Evolutionary conservation across 1,284 basidiomycete genomes (phyloP).

Genomic region (Ustilago trichophora): DNA sequence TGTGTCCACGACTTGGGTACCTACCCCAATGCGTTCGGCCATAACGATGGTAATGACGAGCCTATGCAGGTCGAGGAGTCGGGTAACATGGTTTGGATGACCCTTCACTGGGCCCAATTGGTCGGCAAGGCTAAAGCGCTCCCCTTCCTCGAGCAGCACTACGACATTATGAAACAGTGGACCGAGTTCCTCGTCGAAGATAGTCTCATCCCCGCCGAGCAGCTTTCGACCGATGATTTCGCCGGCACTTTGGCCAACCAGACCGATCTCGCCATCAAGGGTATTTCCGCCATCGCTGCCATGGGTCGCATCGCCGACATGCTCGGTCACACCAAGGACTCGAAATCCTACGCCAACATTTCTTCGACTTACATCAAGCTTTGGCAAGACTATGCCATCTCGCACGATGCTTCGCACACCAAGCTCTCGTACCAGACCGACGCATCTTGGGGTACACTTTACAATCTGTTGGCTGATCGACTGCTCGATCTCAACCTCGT

Average conservation of each 20-base stretch:
- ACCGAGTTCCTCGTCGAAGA: conserved; percentile 76
- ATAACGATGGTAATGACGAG: conserved; percentile 66
- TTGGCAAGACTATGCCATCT: conserved; percentile 53
- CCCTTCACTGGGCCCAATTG: conserved; percentile 75
- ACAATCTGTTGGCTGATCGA: conserved; percentile 64
- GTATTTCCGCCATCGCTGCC: conserved; percentile 74
- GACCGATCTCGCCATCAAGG: conserved; percentile 81
- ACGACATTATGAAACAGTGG: conserved; percentile 75
- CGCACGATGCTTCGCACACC: conserved; percentile 60
- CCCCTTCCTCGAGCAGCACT: conserved; percentile 70
- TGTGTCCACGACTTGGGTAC: conserved; percentile 64
- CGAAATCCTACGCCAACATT: conserved; percentile 53
- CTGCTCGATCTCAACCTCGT: conserved; percentile 64
- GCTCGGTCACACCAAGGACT: conserved; percentile 48
- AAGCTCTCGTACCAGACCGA: conserved; percentile 67
- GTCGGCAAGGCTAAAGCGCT: conserved; percentile 71
- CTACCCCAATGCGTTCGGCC: conserved; percentile 63
- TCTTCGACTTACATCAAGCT: conserved; percentile 53
- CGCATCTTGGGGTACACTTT: conserved; percentile 64
- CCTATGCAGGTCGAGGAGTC: conserved; percentile 65
- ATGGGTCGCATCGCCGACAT: conserved; percentile 58
- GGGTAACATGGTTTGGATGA: conserved; percentile 73
- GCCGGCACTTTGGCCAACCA: conserved; percentile 77
- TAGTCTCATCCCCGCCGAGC: conserved; percentile 70
- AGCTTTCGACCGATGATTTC: conserved; percentile 77